Evolutionary conservation across 495 filamentous ascomycete genomes (phyloP).

Genomic region (Aeminium ludgeri): DNA sequence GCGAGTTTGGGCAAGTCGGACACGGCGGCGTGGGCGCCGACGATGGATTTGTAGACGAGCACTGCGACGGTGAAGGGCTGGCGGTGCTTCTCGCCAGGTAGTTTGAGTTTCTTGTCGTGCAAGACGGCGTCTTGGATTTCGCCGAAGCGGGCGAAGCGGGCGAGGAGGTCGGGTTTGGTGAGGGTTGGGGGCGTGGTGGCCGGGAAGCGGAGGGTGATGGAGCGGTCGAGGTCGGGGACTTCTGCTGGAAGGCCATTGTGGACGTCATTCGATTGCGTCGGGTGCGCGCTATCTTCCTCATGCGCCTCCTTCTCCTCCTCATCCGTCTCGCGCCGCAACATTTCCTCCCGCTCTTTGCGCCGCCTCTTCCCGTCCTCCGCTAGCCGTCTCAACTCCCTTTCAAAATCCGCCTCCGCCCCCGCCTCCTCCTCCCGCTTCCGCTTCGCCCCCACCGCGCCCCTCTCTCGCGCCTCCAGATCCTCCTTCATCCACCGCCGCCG

Average conservation of each 20-base stretch:
- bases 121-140: slow-evolving; percentile 36
- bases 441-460: slow-evolving; percentile 32
- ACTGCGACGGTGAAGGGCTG: slow-evolving; percentile 18
- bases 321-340: slow-evolving; percentile 14
- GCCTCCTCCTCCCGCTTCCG: slow-evolving; percentile 29
- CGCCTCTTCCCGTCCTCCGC: slow-evolving; percentile 42
- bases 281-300: slow-evolving; percentile 1
- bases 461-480: slow-evolving; percentile 52
- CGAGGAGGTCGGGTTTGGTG: slow-evolving; percentile 29
- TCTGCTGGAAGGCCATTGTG: background rate
- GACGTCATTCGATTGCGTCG: background rate
- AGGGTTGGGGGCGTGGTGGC: slow-evolving; percentile 10
- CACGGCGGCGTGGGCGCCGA: slow-evolving; percentile 44
- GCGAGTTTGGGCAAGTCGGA: slow-evolving; percentile 29
- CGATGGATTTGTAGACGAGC: slow-evolving; percentile 40
- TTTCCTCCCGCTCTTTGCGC: slow-evolving; percentile 24
- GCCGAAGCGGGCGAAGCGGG: slow-evolving; percentile 38
- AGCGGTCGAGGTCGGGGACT: slow-evolving; percentile 34
- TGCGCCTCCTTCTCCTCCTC: background rate
- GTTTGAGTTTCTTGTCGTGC: slow-evolving; percentile 34
- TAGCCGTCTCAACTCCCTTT: slow-evolving; percentile 42
- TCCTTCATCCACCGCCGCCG: slow-evolving; percentile 57
- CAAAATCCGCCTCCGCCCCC: slow-evolving; percentile 40
- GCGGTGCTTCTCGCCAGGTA: slow-evolving; percentile 29
- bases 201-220: slow-evolving; percentile 38